Evolutionary conservation across 2,329 filamentous ascomycete genomes (phyloP), one percentile per base, ranked within the genome.

Genomic region (Cladobotryum mycophilum): DNA sequence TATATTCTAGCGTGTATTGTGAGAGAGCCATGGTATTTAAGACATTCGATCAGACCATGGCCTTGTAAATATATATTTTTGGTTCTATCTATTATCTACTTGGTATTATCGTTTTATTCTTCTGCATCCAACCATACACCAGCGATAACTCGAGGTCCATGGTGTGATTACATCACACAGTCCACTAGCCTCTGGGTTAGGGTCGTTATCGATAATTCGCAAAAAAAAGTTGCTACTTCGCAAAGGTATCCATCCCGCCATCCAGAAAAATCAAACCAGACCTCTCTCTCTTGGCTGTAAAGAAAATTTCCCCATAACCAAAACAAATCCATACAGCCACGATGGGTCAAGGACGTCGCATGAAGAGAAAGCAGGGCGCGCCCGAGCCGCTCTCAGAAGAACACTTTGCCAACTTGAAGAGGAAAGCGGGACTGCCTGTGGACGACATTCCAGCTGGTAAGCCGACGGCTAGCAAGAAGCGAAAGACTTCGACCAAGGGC

Each of bases 321-420:
- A 33, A 46, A 34, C n/a, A 22, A 36, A 20, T 20, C 13, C 43
- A 34, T 45, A 17, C 44, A 18, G 36, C 66, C 66, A 82, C 67
- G 64, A 96, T 96, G 91, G 91, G 89, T 76, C 81, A 84, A 55
- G 88, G 90, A 68, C 87, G 90, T 67, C 89, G 91, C 63, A 95
- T 96, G 85, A 54, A 54, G 46, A 88, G 91, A 70, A 96, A 96
- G 74, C 93, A 97, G 80, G 92, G 90, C 50, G 78, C 86, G 57
- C 93, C 93, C 48, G 81, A 86, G 63, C 79, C 86, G 57, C 79
- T 96, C 58, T 89, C 93, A 58, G 89, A 96, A 65, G 81, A 83
- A 58, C 82, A 87, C 63, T 84, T 86, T 61, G 84, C 84, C 46
- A 89, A 85, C 64, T 69, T 85, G 55, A 96, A 97, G 80, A 82